Evolutionary conservation across 768 basidiomycete species (phyloP), one percentile per base, ranked within the genome.

Genomic region (Mycena haematopus): DNA sequence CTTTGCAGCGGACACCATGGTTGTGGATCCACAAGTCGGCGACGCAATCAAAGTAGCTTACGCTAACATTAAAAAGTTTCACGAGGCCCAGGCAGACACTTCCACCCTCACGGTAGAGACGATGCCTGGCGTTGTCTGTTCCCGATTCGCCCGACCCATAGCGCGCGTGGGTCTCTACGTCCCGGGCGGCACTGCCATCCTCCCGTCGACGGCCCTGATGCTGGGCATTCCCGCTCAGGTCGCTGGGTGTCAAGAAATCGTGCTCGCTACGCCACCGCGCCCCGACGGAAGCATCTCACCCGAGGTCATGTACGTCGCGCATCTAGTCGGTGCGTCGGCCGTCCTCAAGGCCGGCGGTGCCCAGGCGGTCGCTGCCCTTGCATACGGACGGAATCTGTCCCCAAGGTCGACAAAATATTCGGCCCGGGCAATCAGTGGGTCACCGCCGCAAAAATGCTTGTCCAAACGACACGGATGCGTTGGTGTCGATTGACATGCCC

Each of bases 361-460:
- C 19, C 97, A 99, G 73, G 97, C 97, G 13, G 84, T 99, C 19
- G 93, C 95, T 25, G 96, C 97, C 0, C 82, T 99, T 79, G 97
- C 97, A 1, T 99, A 98, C 73, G 97, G 97, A 99, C 97, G 7
- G 82, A 92, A 73, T 91, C 91, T 5, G 94, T 96, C 7, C 94
- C 95, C 17, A 99, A 99, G 77, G 96, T 98, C 25, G 97, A 99
- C 82, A 99, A 99, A 80, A 95, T 99, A 69, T 96, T 99, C 72
- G 97, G 97, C 10, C 97, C 97, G 7, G 97, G 97, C 25, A 99
- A 99, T 74, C 97, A 99, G 75, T 99, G 96, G 95, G 97, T 99
- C 24, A 99, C 96, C 2, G 97, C 97, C 1, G 97, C 96, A 54
- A 99, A 99, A 80, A 98, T 99, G 97, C 77, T 96, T 56, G 96